Percentiles rank a stretch among this genome's conserved stretches.
These are phyloP conservation scores for Ascochyta lentis DNA, from an alignment of 2,329 filamentous ascomycete species.

Conservation along the genomic window DNA sequence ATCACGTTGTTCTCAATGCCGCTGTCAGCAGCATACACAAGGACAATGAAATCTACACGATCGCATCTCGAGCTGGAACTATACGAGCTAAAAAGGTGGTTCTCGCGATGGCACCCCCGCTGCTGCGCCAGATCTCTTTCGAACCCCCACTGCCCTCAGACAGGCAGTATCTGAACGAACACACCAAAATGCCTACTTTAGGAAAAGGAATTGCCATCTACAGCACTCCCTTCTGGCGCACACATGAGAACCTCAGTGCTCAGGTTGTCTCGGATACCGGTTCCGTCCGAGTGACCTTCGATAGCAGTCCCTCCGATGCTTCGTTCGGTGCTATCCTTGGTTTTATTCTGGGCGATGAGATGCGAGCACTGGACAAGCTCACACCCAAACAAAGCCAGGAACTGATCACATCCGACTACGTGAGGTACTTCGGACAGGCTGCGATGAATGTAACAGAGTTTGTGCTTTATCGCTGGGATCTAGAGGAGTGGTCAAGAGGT, in stretches of 20 bases:
- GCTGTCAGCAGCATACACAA: conserved; percentile 18
- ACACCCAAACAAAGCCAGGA: not conserved
- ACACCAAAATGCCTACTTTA: conserved; percentile 56
- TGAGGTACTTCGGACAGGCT: conserved; percentile 22
- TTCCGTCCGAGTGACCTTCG: conserved; percentile 23
- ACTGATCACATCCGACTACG: conserved; percentile 19
- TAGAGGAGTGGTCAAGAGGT: conserved; percentile 28
- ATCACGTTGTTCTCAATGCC: conserved; percentile 27
- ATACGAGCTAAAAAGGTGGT: conserved; percentile 56
- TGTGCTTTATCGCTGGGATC: conserved; percentile 31
- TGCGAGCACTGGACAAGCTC: conserved; percentile 23
- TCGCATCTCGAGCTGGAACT: conserved; percentile 24
- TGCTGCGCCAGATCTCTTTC: conserved; percentile 57
- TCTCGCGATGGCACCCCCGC: conserved; percentile 56
- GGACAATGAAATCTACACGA: conserved; percentile 12
- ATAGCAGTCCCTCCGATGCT: conserved; percentile 23
- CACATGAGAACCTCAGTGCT: conserved; percentile 53
- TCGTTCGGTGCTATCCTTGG: conserved; percentile 33
- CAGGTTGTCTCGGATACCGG: conserved; percentile 26
- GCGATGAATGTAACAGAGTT: conserved; percentile 25
- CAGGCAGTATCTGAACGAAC: conserved; percentile 49
- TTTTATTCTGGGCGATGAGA: conserved; percentile 32
- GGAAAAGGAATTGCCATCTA: conserved; percentile 61
- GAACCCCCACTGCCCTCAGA: conserved; percentile 53
- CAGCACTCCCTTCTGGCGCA: conserved; percentile 56